phyloP scores from a whole-genome alignment of 2,329 filamentous ascomycete genomes.

The Trichoderma koningii region DNA sequence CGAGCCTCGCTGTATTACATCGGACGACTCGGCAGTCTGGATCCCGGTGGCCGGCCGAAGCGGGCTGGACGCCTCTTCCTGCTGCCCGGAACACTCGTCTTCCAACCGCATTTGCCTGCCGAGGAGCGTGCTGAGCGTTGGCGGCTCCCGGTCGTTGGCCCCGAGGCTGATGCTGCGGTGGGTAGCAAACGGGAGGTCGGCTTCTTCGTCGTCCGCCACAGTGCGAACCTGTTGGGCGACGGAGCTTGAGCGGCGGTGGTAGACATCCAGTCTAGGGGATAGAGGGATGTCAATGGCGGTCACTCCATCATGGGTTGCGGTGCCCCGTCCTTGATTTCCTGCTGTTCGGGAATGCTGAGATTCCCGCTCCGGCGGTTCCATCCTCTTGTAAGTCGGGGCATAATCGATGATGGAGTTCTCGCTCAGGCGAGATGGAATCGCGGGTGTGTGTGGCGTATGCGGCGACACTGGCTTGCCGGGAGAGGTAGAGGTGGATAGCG shows the following conservation, averaged over 20 bases:
- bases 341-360: slow-evolving; percentile 35
- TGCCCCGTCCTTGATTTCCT: slow-evolving; percentile 42
- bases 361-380: slow-evolving; percentile 37
- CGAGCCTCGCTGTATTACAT: slow-evolving; percentile 45
- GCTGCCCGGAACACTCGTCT: slow-evolving; percentile 31
- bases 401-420: slow-evolving; percentile 72
- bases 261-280: slow-evolving; percentile 62
- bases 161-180: slow-evolving; percentile 70
- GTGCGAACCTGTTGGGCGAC: slow-evolving; percentile 64
- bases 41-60: slow-evolving; percentile 50
- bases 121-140: slow-evolving; percentile 65
- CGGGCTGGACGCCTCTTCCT: slow-evolving; percentile 32
- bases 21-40: slow-evolving; percentile 43
- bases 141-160: slow-evolving; percentile 63
- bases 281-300: slow-evolving; percentile 73
- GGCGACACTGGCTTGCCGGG: slow-evolving; percentile 88
- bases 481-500: slow-evolving; percentile 82
- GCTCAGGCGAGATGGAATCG: slow-evolving; percentile 89
- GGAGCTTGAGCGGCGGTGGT: slow-evolving; percentile 67
- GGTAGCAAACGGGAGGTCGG: slow-evolving; percentile 61
- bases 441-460: slow-evolving; percentile 89
- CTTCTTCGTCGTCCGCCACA: slow-evolving; percentile 59
- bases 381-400: slow-evolving; percentile 35
- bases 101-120: slow-evolving; percentile 46
- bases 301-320: slow-evolving; percentile 54